Base-by-base conservation (phyloP, 139 green algal genomes). In the Chlorella vulgaris region DNA sequence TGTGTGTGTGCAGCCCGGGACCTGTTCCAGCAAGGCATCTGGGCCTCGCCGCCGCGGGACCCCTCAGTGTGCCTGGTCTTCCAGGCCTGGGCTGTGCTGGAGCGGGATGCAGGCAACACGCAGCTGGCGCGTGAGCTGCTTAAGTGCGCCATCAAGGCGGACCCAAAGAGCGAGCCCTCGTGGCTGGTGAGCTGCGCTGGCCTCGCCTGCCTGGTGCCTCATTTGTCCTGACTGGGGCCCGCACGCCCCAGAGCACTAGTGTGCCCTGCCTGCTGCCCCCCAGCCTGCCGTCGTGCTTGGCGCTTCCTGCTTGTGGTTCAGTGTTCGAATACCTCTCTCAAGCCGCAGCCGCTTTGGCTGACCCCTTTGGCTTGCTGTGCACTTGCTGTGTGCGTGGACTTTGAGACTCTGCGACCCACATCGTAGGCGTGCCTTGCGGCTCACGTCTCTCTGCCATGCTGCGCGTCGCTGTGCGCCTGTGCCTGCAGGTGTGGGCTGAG, bases 21-120 rank as follows among this genome's bases (percentile, higher is more conserved):
- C 63, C 91, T 99, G 66, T 99, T 98, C 86, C 95, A 98, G 88
- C 83, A 94, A 85, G 96, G 94, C 31, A 89, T 99, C 29, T 98
- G 94, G 94, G 91, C 93, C 0, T 88, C 93, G 62, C 93, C 95
- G 2, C 75, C 79, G 13, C 88, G 80, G 29, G 74, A 69, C 81
- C 81, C 50, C 4, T 74, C 89, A 76, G 92, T 91, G 3, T 91
- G 91, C 24, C 86, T 83, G 21, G 80, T 98, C 15, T 98, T 95
- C 78, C 92, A 94, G 87, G 96, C 96, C 0, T 99, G 96, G 96
- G 96, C 90, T 2, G 84, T 94, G 63, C 85, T 99, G 69, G 96
- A 99, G 88, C 80, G 75, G 22, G 61, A 80, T 13, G 76, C 82
- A 0, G 89, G 94, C 62, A 97, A 98, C 78, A 42, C 84, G 2